Base-by-base conservation (phyloP, 2,329 filamentous ascomycete genomes). In the Ophiostoma sp. region DNA sequence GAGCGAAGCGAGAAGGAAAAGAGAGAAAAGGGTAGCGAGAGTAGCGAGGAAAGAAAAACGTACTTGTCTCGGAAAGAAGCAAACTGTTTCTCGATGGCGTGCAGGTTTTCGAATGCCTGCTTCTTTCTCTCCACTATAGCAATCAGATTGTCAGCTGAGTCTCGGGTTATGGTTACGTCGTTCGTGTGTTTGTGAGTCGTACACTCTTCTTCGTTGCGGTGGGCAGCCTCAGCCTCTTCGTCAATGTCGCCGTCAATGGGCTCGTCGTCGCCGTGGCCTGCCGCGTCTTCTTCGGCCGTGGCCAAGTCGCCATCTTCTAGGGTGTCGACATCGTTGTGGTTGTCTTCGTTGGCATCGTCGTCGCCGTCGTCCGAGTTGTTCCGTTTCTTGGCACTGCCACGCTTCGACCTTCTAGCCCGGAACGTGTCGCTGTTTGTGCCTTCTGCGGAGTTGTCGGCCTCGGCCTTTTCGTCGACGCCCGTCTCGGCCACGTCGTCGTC, bases 21-120 rank as follows among this genome's bases (percentile, higher is more conserved):
- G 52, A 70, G 28, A 50, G 52, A 17, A 50, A 15, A 36, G 4
- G 8, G 9, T 8, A 66, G 52, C 2, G 31, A 11, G 2, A 2
- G 52, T 4, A 33, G 33, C 2, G 8, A 17, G 6, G 22, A 25
- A 31, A 4, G 28, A 31, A 3, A 4, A 4, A 82, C 86, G 78
- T 80, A 93, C 91, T 90, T 91, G 76, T 94, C 94, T 78, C 94
- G 89, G 79, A 98, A 93, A 22, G 92, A 88, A 74, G 91, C 90
- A 83, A 99, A 99, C 79, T 96, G 93, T 80, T 92, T 92, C 80
- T 98, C 95, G 59, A 99, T 92, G 22, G 89, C 88, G 22, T 89
- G 87, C 78, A 98, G 87, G 77, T 94, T 90, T 72, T 94, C 93
- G 79, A 95, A 91, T 0, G 95, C 95, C 45, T 89, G 88, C 79